phyloP scores from a whole-genome alignment of 2,329 filamentous ascomycete species.

The Fusarium nisikadoi region DNA sequence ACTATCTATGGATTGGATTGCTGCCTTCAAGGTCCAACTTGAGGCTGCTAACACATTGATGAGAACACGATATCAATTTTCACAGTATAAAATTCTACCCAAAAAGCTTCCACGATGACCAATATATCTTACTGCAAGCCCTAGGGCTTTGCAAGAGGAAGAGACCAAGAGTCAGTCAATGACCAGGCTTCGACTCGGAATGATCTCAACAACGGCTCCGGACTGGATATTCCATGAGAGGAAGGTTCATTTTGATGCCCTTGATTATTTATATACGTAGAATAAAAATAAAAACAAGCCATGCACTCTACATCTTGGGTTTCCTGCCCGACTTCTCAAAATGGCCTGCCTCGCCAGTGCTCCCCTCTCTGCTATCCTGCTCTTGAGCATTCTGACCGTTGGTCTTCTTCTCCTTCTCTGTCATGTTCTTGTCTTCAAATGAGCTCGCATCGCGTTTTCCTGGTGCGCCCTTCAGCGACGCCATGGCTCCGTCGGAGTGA shows the following conservation, averaged over 20 bases:
- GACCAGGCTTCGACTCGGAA: not conserved
- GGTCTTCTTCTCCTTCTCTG: constrained; percentile 1
- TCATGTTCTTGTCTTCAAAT: constrained; percentile 17
- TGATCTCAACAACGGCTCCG: not conserved
- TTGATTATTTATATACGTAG: no score
- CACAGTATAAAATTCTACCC: no score
- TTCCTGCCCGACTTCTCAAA: constrained; percentile 22
- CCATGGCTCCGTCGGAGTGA: constrained; percentile 22
- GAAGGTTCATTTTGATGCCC: not conserved
- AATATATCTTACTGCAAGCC: no score
- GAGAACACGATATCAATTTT: no score
- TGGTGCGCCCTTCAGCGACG: constrained; percentile 16
- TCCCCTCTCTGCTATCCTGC: constrained; percentile 12
- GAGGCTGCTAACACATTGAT: not conserved
- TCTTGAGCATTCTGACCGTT: constrained; percentile 24
- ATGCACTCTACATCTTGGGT: not conserved
- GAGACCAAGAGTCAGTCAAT: no score
- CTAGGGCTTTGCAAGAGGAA: not conserved
- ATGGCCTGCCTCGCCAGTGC: not conserved
- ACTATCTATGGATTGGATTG: not conserved
- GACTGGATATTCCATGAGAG: accelerated
- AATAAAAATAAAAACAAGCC: accelerated
- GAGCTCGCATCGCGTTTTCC: constrained; percentile 11
- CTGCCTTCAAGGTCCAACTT: not conserved
- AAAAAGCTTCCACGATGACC: no score